Base-by-base conservation (phyloP, 768 basidiomycete genomes). In the Kwoniella europaea region DNA sequence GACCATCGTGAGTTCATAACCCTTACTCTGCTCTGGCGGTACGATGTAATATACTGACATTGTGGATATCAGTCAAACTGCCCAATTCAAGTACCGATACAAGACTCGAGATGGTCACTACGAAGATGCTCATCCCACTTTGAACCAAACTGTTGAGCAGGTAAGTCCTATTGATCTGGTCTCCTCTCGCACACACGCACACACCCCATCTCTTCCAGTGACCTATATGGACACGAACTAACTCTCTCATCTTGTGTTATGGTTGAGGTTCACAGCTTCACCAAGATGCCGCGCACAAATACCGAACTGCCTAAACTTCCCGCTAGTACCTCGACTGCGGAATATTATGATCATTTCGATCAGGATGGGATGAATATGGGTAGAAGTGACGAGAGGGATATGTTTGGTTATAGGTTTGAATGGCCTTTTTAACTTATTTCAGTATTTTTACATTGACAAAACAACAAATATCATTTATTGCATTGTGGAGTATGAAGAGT, bases 61-160 rank as follows among this genome's bases (percentile, higher is more conserved):
- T 4, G 35, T 3, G 6, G 35, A 35, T 35, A 1, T 15, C 67
- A 74, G 76, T 43, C 71, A 72, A 65, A 78, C 79, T 57, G 81
- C 82, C n/a, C 77, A 73, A 27, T 81, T 82, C 79, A 81, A 81
- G 71, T 81, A 82, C 75, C 71, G 81, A 64, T 77, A 81, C 77
- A 78, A 78, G 72, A 81, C 75, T 55, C 59, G 78, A 27, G 74
- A 79, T 16, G 82, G 82, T 20, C 74, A 74, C 72, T 76, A 70
- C 61, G 79, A 81, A 67, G 82, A 83, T 71, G 72, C 80, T 10
- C 71, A 75, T 46, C 82, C 82, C 5, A 72, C 73, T 24, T 27
- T 78, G 60, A 79, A 78, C 69, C 43, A 64, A 1, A 75, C 77
- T 46, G 65, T 75, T 57, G 52, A 70, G 55, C 72, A 67, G 22